Percentiles rank a stretch among this genome's conserved stretches.
Conservation (phyloP, 2,329 filamentous ascomycete species). For the Cladophialophora psammophila region DNA sequence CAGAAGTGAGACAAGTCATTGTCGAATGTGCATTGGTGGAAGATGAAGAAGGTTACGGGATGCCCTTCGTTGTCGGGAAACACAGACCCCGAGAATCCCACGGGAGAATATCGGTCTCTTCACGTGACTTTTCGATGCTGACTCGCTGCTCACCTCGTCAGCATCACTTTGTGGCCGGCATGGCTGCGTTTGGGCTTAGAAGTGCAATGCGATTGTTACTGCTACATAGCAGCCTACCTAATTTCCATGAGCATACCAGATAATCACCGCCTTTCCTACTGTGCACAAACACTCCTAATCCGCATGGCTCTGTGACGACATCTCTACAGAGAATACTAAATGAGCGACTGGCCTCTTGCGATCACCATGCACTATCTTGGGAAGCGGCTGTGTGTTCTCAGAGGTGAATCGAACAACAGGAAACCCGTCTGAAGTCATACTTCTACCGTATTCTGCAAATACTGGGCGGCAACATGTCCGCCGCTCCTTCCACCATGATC, state of each 20-base stretch:
- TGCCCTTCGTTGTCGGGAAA: background rate
- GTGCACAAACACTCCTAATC: background rate
- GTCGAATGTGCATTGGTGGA: background rate
- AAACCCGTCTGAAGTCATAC: background rate
- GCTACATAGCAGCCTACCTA: background rate
- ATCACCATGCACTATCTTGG: background rate
- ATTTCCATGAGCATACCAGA: background rate
- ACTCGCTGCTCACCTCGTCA: background rate
- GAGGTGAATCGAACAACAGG: background rate
- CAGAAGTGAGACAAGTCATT: background rate
- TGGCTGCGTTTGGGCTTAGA: background rate
- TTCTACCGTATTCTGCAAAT: background rate
- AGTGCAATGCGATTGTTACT: background rate
- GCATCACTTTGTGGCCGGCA: background rate
- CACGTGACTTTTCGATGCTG: background rate
- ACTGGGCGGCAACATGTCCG: background rate
- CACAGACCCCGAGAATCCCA: conserved; percentile 3
- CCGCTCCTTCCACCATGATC: background rate
- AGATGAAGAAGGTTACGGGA: background rate
- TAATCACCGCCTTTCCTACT: background rate
- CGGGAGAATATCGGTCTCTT: background rate
- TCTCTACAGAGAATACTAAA: background rate
- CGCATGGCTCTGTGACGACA: background rate
- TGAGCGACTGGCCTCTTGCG: background rate
- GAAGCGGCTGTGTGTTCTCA: background rate